These are phyloP conservation scores for Fusarium luffae DNA, from an alignment of 2,329 filamentous ascomycete species.

Conservation along the genomic window DNA sequence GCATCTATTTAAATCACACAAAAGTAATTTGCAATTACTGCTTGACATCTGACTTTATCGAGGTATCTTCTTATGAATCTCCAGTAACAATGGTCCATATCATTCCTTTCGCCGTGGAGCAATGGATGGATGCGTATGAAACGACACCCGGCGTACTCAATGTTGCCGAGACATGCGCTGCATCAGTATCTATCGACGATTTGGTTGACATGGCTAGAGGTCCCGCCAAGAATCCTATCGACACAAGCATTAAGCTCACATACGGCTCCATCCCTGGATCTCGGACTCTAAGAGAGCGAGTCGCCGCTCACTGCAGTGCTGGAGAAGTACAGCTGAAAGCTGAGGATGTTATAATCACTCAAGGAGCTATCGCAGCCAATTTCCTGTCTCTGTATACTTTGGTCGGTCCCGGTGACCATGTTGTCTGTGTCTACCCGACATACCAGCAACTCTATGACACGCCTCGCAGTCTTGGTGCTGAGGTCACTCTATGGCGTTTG, in stretches of 20 bases:
- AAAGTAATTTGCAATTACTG: background rate
- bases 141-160: conserved; percentile 69
- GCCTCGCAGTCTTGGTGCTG: conserved; percentile 77
- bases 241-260: conserved; percentile 67
- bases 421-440: conserved; percentile 86
- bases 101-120: conserved; percentile 75
- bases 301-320: conserved; percentile 73
- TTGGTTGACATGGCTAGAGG: conserved; percentile 62
- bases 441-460: conserved; percentile 87
- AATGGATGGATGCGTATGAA: conserved; percentile 74
- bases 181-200: conserved; percentile 79
- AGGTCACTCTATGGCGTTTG: conserved; percentile 81
- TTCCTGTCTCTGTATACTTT: conserved; percentile 80
- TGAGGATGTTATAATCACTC: conserved; percentile 78
- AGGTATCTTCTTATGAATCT: no score
- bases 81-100: conserved; percentile 63
- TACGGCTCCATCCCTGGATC: conserved; percentile 81
- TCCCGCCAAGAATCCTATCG: conserved; percentile 56
- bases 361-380: conserved; percentile 85
- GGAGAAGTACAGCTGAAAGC: conserved; percentile 57
- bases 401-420: conserved; percentile 79
- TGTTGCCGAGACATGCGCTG: conserved; percentile 82
- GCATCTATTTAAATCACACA: background rate
- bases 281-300: conserved; percentile 68
- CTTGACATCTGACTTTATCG: background rate